Percentiles rank a stretch among this genome's conserved stretches.
phyloP scores from a whole-genome alignment of 192 early-diverging fungal species.

The Ambispora gerdemannii region DNA sequence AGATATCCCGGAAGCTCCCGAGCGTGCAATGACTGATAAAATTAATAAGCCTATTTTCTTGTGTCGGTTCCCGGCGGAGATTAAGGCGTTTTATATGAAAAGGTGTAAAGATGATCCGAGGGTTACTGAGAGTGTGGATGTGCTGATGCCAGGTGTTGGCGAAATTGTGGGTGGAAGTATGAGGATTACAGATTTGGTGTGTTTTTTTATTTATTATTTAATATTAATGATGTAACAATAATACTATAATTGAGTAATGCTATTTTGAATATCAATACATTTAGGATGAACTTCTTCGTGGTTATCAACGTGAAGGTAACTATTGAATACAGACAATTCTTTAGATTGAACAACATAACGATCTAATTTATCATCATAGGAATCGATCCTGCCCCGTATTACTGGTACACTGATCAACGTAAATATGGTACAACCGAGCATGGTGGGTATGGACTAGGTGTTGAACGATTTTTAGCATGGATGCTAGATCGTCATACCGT shows the following conservation, averaged over 20 bases:
- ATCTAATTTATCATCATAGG: constrained; percentile 32
- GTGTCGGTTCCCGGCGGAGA: constrained; percentile 93
- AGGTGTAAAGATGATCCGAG: constrained; percentile 73
- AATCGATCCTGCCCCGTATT: constrained; percentile 92
- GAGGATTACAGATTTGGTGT: constrained; percentile 85
- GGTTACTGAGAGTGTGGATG: constrained; percentile 95
- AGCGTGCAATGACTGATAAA: constrained; percentile 98
- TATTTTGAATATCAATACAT: neutral
- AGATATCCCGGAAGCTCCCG: constrained; percentile 97
- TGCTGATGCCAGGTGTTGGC: constrained; percentile 97
- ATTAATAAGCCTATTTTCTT: constrained; percentile 94
- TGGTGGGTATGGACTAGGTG: constrained; percentile 95
- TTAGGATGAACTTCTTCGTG: constrained; percentile 66
- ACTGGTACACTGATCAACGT: constrained; percentile 99
- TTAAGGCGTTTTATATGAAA: constrained; percentile 99
- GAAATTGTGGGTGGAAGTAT: constrained; percentile 99
- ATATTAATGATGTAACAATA: neutral
- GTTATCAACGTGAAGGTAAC: constrained; percentile 76
- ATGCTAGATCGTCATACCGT: constrained; percentile 87
- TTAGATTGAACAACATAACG: neutral
- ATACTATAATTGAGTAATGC: neutral
- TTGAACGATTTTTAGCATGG: constrained; percentile 98
- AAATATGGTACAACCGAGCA: constrained; percentile 97
- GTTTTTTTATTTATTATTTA: constrained; percentile 7
- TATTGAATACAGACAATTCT: neutral